Conservation (phyloP, 768 basidiomycete genomes). For the Kwoniella shandongensis region DNA sequence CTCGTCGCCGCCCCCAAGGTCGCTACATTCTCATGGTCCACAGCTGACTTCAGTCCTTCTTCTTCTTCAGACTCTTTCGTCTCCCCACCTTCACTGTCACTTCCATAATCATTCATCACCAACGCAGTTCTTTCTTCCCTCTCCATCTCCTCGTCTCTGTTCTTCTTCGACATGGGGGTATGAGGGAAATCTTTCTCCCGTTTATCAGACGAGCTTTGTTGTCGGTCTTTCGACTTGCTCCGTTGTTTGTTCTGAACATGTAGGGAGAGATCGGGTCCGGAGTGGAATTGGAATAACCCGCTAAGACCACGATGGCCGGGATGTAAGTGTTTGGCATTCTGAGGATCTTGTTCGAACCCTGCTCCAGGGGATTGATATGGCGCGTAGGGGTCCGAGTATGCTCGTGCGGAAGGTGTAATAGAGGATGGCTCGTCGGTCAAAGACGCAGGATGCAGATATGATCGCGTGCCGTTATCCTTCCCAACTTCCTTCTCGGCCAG, state of each 20-base stretch:
- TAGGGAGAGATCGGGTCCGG: constrained; percentile 21
- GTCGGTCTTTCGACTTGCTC: constrained; percentile 20
- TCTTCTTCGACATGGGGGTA: constrained; percentile 22
- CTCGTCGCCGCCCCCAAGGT: not conserved
- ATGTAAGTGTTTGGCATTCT: not conserved
- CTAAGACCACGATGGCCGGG: constrained; percentile 14
- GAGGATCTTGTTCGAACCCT: not conserved
- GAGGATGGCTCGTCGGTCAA: constrained; percentile 1
- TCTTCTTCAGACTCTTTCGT: not conserved
- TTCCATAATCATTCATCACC: constrained; percentile 6
- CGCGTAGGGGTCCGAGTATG: not conserved
- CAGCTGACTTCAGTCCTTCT: not conserved
- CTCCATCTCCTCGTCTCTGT: constrained; percentile 12
- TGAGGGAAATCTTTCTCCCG: constrained; percentile 22
- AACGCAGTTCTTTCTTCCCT: constrained; percentile 19
- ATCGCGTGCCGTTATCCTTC: not conserved
- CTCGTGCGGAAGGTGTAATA: not conserved
- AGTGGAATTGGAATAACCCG: constrained; percentile 18
- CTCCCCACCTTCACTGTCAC: not conserved
- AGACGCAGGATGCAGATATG: not conserved
- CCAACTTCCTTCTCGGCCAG: constrained; percentile 5
- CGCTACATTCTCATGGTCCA: not conserved
- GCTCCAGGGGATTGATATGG: not conserved
- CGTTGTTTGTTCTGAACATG: constrained; percentile 8
- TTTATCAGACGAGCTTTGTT: constrained; percentile 3